These are phyloP conservation scores for Lepiota brunneoincarnata DNA, from an alignment of 768 basidiomycete genomes.

Conservation along the genomic window DNA sequence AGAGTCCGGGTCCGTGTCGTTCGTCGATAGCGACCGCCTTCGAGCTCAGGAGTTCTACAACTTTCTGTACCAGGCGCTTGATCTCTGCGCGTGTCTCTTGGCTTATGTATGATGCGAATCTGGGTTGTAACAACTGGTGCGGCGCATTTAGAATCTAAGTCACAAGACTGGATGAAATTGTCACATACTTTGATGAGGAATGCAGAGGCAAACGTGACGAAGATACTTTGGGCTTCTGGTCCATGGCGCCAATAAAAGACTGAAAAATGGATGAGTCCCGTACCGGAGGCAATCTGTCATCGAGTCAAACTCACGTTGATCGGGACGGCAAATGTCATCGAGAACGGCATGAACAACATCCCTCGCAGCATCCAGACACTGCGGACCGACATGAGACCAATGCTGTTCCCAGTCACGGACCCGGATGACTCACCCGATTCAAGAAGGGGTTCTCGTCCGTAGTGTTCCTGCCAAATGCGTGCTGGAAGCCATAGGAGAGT, in stretches of 20 bases:
- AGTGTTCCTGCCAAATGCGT: conserved; percentile 62
- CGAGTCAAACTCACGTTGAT: conserved; percentile 43
- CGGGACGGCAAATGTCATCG: conserved; percentile 52
- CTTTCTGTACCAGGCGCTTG: conserved; percentile 57
- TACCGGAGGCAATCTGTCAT: not conserved
- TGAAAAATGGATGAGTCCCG: conserved; percentile 9
- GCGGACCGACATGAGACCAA: not conserved
- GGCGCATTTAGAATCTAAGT: not conserved
- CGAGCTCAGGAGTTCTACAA: conserved; percentile 64
- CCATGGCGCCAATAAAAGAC: conserved; percentile 62
- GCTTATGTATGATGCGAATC: conserved; percentile 60
- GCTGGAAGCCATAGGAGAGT: conserved; percentile 76
- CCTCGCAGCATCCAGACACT: conserved; percentile 69
- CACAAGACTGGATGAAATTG: not conserved
- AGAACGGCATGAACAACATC: conserved; percentile 65
- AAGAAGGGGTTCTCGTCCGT: conserved; percentile 67
- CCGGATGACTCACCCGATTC: conserved; percentile 46
- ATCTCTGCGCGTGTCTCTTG: conserved; percentile 60
- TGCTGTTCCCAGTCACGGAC: not conserved
- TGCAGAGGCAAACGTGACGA: conserved; percentile 76
- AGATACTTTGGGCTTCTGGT: conserved; percentile 77
- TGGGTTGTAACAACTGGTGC: conserved; percentile 70
- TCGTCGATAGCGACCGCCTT: conserved; percentile 77
- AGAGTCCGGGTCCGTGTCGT: conserved; percentile 77
- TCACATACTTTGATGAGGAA: conserved; percentile 73